Percentiles rank a stretch among this genome's conserved stretches.
Evolutionary conservation across 441 rosid species (phyloP).

Genomic region (Corymbia citriodora): DNA sequence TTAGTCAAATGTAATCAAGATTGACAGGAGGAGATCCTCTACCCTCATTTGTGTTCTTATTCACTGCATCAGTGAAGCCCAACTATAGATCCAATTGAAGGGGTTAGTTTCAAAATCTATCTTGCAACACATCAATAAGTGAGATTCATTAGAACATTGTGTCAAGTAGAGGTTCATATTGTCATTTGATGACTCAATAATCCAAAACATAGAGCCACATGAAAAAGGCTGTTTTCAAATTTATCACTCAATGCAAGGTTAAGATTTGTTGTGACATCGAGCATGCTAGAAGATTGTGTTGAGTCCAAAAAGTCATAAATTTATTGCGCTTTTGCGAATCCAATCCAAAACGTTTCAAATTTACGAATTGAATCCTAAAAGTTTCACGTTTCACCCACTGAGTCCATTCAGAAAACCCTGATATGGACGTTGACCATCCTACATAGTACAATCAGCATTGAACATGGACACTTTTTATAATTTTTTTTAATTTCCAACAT

Average conservation of each 20-base stretch:
- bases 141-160: no score
- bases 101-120: no score
- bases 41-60: neutral
- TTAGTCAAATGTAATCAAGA: neutral
- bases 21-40: neutral
- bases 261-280: no score
- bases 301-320: no score
- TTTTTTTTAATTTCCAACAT: no score
- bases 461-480: no score
- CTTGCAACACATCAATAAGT: no score
- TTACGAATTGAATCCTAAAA: fast-evolving
- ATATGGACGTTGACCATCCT: fast-evolving
- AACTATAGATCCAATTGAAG: neutral
- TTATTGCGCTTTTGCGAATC: no score
- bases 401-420: fast-evolving
- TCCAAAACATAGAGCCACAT: neutral
- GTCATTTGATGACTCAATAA: neutral
- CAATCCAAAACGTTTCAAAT: no score
- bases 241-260: neutral
- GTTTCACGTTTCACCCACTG: fast-evolving
- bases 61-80: neutral
- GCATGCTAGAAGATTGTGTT: no score
- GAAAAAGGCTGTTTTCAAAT: neutral
- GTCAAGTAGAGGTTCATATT: no score
- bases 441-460: no score